These are phyloP conservation scores for Arctium minus DNA, from an alignment of 129 eudicot species.

Conservation along the genomic window DNA sequence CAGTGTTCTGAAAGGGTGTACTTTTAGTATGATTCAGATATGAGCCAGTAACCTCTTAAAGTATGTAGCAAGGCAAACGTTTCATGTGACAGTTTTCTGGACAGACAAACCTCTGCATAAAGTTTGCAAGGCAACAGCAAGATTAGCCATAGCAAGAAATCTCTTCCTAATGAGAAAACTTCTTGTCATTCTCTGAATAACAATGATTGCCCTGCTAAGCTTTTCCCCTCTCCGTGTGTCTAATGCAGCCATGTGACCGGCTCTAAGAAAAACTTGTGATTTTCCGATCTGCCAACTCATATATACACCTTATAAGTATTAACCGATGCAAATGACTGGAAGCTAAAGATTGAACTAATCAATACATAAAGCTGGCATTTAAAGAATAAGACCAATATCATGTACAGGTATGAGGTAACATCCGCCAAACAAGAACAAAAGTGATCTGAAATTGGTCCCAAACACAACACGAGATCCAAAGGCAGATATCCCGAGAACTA, in stretches of 20 bases:
- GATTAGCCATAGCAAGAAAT: conserved; percentile 61
- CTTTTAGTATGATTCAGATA: not conserved
- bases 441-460: not conserved
- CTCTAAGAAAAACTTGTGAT: conserved; percentile 86
- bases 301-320: conserved; percentile 17
- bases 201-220: conserved; percentile 60
- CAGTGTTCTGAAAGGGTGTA: not conserved
- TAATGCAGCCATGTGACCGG: conserved; percentile 96
- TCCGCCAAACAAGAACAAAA: not conserved
- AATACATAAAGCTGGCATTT: not conserved
- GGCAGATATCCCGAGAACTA: not conserved
- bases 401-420: too few relatives aligned
- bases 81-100: conserved; percentile 8
- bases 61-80: not conserved
- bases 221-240: conserved; percentile 74
- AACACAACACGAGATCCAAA: not conserved
- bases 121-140: conserved; percentile 73
- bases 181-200: conserved; percentile 72
- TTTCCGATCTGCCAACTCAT: conserved; percentile 71
- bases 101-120: conserved; percentile 68
- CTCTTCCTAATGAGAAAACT: conserved; percentile 63
- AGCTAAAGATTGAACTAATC: conserved; percentile 7
- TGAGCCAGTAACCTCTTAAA: not conserved
- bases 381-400: not conserved
- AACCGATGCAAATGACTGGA: conserved; percentile 6